Conservation (phyloP, 495 filamentous ascomycete species). For the Clavariopsis aquatica region DNA sequence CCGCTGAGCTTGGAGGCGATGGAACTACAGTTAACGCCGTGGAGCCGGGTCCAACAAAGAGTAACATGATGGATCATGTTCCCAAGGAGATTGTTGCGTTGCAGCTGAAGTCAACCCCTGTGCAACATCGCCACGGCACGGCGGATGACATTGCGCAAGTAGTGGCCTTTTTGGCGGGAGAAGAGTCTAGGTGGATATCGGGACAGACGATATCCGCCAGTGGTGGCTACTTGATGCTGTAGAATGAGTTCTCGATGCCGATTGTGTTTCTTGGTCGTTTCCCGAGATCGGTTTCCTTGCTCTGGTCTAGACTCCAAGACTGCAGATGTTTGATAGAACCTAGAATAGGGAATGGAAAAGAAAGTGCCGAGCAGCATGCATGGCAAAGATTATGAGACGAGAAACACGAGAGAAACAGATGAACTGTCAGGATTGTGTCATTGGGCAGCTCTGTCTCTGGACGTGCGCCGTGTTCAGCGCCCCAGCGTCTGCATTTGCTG, state of each 20-base stretch:
- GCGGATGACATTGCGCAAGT: constrained; percentile 45
- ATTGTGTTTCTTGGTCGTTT: constrained; percentile 23
- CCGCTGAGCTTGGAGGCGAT: constrained; percentile 48
- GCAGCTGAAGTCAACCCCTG: constrained; percentile 48
- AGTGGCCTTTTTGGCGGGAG: constrained; percentile 42
- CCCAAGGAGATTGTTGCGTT: constrained; percentile 42
- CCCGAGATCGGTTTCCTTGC: constrained; percentile 16
- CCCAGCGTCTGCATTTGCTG: no score
- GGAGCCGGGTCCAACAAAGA: constrained; percentile 47
- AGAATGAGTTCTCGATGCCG: background rate
- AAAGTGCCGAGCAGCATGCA: background rate
- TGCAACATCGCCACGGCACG: constrained; percentile 40
- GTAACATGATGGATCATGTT: constrained; percentile 48
- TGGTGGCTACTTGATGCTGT: constrained; percentile 42
- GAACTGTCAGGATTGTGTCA: constrained; percentile 4
- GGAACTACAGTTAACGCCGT: constrained; percentile 52
- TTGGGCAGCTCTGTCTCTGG: background rate
- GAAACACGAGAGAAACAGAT: constrained; percentile 17
- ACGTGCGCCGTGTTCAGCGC: background rate
- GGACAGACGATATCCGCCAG: constrained; percentile 44
- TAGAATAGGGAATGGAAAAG: background rate
- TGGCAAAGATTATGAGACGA: background rate
- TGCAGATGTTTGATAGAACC: constrained; percentile 21
- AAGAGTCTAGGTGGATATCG: constrained; percentile 42
- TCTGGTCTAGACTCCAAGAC: constrained; percentile 18